Percentiles rank a stretch among this genome's conserved stretches.
Conservation (phyloP, 2,329 filamentous ascomycete genomes). For the Cadophora malorum region DNA sequence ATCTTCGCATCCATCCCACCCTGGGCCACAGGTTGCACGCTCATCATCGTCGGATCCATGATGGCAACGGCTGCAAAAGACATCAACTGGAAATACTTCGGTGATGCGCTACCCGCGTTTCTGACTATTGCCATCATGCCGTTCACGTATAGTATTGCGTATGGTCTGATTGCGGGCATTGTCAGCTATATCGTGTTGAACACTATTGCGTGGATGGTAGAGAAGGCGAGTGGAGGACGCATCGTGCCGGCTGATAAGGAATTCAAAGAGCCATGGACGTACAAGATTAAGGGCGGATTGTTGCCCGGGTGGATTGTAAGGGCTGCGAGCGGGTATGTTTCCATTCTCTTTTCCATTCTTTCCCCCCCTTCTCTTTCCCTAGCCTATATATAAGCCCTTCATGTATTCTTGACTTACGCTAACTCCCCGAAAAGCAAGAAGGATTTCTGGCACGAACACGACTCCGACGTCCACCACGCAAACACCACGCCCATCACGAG, state of each 20-base stretch:
- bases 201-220: conserved; percentile 70
- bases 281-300: conserved; percentile 76
- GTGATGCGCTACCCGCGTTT: conserved; percentile 85
- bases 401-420: no score
- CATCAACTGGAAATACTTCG: conserved; percentile 89
- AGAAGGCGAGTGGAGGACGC: conserved; percentile 69
- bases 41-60: conserved; percentile 84
- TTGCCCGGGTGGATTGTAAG: conserved; percentile 76
- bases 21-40: conserved; percentile 86
- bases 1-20: conserved; percentile 90
- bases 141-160: conserved; percentile 87
- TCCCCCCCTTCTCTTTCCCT: neutral
- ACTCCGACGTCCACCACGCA: conserved; percentile 25
- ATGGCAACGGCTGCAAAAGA: conserved; percentile 81
- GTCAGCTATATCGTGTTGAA: conserved; percentile 80
- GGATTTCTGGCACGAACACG: conserved; percentile 36
- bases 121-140: conserved; percentile 86
- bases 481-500: conserved; percentile 1
- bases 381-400: no score
- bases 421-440: no score
- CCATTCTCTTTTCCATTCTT: neutral
- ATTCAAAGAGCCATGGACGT: conserved; percentile 82
- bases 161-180: conserved; percentile 82
- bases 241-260: conserved; percentile 78
- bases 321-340: conserved; percentile 52